Evolutionary conservation across 164 flowering plant species (phyloP).

Genomic region (Annona cherimola): DNA sequence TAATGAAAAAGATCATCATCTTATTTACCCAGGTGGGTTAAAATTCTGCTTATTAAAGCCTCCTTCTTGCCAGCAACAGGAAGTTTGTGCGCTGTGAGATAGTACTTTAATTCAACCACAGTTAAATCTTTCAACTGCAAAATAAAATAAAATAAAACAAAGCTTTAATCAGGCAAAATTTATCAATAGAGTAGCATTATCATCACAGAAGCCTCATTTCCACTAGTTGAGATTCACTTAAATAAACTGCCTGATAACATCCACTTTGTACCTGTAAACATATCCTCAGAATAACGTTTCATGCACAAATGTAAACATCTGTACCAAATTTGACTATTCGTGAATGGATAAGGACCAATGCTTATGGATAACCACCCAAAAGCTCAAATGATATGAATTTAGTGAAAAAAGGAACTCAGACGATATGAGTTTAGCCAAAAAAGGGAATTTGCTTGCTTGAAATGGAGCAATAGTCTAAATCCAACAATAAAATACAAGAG

Average conservation of each 20-base stretch:
- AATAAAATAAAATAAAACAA: slow-evolving; percentile 2
- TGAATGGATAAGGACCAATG: not conserved
- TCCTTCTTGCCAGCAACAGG: slow-evolving; percentile 81
- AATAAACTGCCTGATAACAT: too few relatives aligned
- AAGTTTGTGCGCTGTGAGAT: slow-evolving; percentile 63
- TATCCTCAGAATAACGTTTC: too few relatives aligned
- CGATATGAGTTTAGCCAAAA: not conserved
- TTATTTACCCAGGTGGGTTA: slow-evolving; percentile 68
- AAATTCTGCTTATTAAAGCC: slow-evolving; percentile 58
- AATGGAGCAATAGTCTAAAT: not conserved
- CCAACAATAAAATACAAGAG: not conserved
- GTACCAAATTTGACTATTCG: not conserved
- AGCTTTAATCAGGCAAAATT: not conserved
- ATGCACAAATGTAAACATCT: not conserved
- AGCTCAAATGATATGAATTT: not conserved
- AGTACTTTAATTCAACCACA: slow-evolving; percentile 61
- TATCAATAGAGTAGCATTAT: too few relatives aligned
- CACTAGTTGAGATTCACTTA: too few relatives aligned
- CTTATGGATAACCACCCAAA: not conserved
- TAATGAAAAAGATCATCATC: too few relatives aligned
- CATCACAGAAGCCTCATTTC: not conserved
- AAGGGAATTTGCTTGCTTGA: not conserved
- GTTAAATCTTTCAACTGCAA: slow-evolving; percentile 84
- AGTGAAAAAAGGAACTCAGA: too few relatives aligned
- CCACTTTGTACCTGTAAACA: too few relatives aligned